These are phyloP conservation scores for Tylopilus rubrobrunneus DNA, from an alignment of 768 basidiomycete genomes.

Conservation along the genomic window DNA sequence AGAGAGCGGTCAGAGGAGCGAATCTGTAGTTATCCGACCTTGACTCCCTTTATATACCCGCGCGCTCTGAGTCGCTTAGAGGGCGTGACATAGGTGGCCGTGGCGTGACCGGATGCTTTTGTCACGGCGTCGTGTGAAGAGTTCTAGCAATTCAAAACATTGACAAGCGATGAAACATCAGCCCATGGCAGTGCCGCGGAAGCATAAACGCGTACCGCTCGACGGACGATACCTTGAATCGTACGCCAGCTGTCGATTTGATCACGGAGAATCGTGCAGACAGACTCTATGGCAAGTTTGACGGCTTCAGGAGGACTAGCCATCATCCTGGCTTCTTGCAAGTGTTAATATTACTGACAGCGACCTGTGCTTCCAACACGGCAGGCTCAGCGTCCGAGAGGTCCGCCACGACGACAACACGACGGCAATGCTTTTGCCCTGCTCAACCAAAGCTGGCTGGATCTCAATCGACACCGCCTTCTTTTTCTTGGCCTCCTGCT, in stretches of 20 bases:
- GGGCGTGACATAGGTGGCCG: no score
- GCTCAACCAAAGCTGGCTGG: conserved; percentile 87
- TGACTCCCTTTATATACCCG: no score
- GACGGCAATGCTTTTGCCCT: conserved; percentile 87
- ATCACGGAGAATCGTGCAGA: conserved; percentile 93
- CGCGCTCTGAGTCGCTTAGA: no score
- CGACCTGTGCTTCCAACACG: conserved; percentile 37
- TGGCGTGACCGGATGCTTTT: no score
- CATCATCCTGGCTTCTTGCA: conserved; percentile 97
- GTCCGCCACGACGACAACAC: conserved; percentile 65
- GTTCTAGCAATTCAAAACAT: no score
- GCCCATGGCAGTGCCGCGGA: no score
- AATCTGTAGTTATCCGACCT: no score
- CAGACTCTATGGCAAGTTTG: conserved; percentile 97
- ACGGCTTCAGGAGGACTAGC: conserved; percentile 97
- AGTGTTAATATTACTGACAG: conserved; percentile 98
- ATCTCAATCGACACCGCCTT: conserved; percentile 95
- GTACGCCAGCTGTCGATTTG: conserved; percentile 97
- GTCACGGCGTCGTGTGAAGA: no score
- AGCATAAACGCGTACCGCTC: conserved; percentile 21
- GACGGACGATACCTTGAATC: conserved; percentile 91
- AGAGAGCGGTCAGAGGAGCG: no score
- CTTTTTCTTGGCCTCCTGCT: conserved; percentile 98
- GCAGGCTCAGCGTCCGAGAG: no score
- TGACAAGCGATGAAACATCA: no score